Conservation (phyloP, 768 basidiomycete species). For the Mycena crocata region DNA sequence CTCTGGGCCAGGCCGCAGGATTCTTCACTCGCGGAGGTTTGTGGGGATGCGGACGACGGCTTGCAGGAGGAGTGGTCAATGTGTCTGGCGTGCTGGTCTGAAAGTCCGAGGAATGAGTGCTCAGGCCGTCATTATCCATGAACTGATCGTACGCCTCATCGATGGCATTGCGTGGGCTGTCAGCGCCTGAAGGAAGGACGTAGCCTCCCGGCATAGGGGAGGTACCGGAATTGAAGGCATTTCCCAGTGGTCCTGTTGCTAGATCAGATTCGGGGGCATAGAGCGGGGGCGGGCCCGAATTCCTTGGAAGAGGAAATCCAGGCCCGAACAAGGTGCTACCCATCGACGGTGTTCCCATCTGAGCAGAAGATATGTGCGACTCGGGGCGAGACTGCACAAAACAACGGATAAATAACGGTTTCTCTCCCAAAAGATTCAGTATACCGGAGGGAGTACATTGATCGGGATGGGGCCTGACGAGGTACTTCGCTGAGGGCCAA, state of each 20-base stretch:
- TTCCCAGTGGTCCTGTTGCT: neutral
- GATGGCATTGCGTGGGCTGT: no score
- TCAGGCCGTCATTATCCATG: neutral
- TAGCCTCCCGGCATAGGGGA: slow-evolving; percentile 26
- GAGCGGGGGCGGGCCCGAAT: neutral
- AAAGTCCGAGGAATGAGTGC: slow-evolving; percentile 21
- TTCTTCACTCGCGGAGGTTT: slow-evolving; percentile 6
- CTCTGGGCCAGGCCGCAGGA: slow-evolving; percentile 5
- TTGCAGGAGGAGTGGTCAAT: slow-evolving; percentile 32
- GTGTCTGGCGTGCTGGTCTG: slow-evolving; percentile 29
- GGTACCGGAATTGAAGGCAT: neutral
- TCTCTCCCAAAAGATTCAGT: neutral
- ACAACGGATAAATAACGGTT: neutral
- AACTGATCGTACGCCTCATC: neutral
- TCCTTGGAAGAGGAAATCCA: neutral
- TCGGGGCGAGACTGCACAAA: slow-evolving; percentile 11
- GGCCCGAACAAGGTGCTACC: slow-evolving; percentile 21
- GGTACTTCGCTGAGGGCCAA: neutral
- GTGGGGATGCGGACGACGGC: slow-evolving; percentile 4
- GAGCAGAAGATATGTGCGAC: slow-evolving; percentile 12
- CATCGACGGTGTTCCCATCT: slow-evolving; percentile 10
- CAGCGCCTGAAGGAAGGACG: slow-evolving; percentile 9
- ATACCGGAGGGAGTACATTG: slow-evolving; percentile 23
- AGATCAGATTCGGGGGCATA: slow-evolving; percentile 1
- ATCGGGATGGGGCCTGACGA: slow-evolving; percentile 21